phyloP scores from a whole-genome alignment of 805 yeast genomes.

The Candida easanensis region DNA sequence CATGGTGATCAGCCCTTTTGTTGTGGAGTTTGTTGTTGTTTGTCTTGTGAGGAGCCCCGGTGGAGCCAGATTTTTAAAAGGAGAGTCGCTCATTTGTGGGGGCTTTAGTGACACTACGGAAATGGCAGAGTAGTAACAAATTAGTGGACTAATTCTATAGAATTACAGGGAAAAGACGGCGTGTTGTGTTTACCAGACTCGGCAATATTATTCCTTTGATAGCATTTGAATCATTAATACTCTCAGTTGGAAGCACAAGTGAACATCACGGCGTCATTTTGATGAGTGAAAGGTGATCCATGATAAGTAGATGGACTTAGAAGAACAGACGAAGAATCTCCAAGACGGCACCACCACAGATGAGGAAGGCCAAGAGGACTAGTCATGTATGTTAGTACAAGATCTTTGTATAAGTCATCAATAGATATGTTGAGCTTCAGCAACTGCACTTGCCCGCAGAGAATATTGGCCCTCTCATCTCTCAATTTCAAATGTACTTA shows the following conservation, averaged over 20 bases:
- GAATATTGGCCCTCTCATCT: not conserved
- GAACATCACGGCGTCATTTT: not conserved
- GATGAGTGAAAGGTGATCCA: too few relatives aligned
- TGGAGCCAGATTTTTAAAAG: not conserved
- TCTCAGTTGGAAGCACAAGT: too few relatives aligned
- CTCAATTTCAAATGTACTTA: conserved; percentile 35
- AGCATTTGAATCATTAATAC: too few relatives aligned
- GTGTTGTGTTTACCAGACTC: too few relatives aligned
- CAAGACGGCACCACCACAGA: conserved; percentile 80
- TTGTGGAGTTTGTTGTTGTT: not conserved
- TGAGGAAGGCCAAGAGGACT: conserved; percentile 56
- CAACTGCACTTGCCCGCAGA: too few relatives aligned
- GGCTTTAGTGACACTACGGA: not conserved
- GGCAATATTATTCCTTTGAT: too few relatives aligned
- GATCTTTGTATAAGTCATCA: not conserved
- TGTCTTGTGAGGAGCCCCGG: not conserved
- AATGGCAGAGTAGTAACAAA: not conserved
- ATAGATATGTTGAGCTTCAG: too few relatives aligned
- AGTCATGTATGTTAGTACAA: conserved; percentile 16
- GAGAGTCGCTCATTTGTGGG: not conserved
- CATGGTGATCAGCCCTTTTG: not conserved
- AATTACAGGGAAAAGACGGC: too few relatives aligned
- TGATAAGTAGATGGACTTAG: conserved; percentile 30
- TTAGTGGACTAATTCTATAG: too few relatives aligned
- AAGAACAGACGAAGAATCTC: conserved; percentile 60